Percentiles rank a stretch among this genome's conserved stretches.
Conservation (phyloP, 108 stramenopile genomes). For the Chaetoceros tenuissimus region DNA sequence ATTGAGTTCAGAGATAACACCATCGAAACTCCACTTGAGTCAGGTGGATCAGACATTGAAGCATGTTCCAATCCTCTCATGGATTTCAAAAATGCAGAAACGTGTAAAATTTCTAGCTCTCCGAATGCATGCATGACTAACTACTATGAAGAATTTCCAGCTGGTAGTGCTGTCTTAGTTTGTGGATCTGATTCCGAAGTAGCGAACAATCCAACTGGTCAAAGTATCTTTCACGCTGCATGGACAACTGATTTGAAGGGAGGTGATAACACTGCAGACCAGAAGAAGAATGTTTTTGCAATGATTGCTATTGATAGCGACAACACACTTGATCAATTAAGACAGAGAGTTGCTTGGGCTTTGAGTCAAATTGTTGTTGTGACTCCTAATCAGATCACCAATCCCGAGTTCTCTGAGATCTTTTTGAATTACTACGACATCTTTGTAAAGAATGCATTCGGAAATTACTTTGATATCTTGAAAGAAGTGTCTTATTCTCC, state of each 20-base stretch:
- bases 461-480: conserved; percentile 60
- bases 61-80: no score
- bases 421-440: conserved; percentile 49
- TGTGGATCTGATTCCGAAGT: conserved; percentile 41
- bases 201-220: conserved; percentile 15
- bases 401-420: conserved; percentile 16
- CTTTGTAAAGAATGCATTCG: conserved; percentile 71
- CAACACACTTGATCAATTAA: conserved; percentile 68
- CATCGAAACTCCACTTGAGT: no score
- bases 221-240: no score
- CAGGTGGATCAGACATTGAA: no score
- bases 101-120: no score
- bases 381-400: not conserved
- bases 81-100: no score
- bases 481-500: conserved; percentile 58
- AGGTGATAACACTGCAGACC: conserved; percentile 11
- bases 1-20: no score
- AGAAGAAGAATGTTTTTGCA: conserved; percentile 32
- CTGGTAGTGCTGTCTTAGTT: conserved; percentile 26
- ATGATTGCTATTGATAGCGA: conserved; percentile 17
- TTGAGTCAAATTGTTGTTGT: conserved; percentile 48
- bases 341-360: conserved; percentile 76
- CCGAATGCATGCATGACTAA: no score
- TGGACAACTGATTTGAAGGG: not conserved
- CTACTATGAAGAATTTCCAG: not conserved